Base-by-base conservation (phyloP, 441 rosid species). In the Gossypium trilobum region DNA sequence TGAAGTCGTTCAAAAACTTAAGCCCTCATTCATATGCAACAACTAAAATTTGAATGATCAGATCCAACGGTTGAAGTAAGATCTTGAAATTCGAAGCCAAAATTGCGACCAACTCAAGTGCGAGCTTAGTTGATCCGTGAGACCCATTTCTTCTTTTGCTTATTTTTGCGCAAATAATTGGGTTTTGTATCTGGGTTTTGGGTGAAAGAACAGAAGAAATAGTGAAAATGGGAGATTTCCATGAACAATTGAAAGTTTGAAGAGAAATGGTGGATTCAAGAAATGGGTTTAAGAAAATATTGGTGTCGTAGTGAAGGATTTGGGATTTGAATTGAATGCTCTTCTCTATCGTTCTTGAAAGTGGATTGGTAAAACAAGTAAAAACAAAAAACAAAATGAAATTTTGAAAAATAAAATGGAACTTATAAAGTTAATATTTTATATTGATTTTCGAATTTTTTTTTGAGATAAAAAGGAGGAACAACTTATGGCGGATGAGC, bases 41-140 rank as follows among this genome's bases (percentile, higher is more conserved):
- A 11, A 68, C 72, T 0, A 86, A 64, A 78, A 70, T 84, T 27
- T 33, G 75, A 1, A 81, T 31, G 19, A 81, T 46, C 25, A 78
- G 13, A 78, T 73, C 80, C 70, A 83, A 27, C 2, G 89, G 92
- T 33, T 73, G 85, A 19, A 87, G 82, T 50, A 81, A 76, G n/a
- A 77, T 72, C 73, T 75, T 78, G 78, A 78, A 71, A 69, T 80
- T 74, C 2, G 82, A 83, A 42, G 79, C 84, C 64, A 77, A 13
- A 58, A 78, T 13, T 59, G 80, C 71, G n/a, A 79, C 14, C 46
- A 81, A 39, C 62, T 83, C 71, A 60, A 86, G 80, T 36, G 78
- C 42, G 31, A 74, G n/a, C 68, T 54, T 75, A 5, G 19, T 23
- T 2, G 77, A 67, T 54, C 66, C 75, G 60, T 17, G 66, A 67